Evolutionary conservation across 148 eudicot species (phyloP).

Genomic region (Rhododendron ovatum): DNA sequence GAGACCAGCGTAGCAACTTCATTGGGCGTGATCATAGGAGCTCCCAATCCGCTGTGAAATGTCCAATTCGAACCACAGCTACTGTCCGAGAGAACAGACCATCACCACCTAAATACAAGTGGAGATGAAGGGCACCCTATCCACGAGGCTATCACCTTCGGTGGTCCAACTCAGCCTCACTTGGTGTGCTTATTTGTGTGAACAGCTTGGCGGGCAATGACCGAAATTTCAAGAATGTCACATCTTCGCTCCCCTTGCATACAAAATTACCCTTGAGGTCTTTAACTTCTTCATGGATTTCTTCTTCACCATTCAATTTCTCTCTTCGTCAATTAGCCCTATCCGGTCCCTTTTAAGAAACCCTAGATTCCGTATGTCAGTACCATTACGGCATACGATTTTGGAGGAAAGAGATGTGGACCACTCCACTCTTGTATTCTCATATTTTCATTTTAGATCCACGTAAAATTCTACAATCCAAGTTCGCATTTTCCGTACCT

Average conservation of each 20-base stretch:
- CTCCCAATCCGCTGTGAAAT: too few relatives aligned
- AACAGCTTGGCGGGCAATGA: background rate
- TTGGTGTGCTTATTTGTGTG: background rate
- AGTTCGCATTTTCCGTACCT: background rate
- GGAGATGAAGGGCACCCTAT: too few relatives aligned
- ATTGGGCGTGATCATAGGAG: too few relatives aligned
- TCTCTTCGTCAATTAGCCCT: background rate
- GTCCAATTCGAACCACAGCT: too few relatives aligned
- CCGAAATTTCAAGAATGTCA: background rate
- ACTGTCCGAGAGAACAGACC: too few relatives aligned
- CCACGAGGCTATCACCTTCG: too few relatives aligned
- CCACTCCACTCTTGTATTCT: background rate
- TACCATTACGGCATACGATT: background rate
- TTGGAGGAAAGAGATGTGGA: background rate
- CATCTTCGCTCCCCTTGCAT: background rate
- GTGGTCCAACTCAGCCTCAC: background rate
- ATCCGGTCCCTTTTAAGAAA: too few relatives aligned
- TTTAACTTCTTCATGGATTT: background rate
- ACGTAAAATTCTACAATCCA: background rate
- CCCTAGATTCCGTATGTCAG: background rate
- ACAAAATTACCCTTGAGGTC: background rate
- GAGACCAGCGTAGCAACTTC: too few relatives aligned
- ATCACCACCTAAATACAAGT: too few relatives aligned
- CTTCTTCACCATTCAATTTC: background rate
- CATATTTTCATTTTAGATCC: background rate